Conservation (phyloP, 2,329 filamentous ascomycete genomes). For the Didymella keratinophila region DNA sequence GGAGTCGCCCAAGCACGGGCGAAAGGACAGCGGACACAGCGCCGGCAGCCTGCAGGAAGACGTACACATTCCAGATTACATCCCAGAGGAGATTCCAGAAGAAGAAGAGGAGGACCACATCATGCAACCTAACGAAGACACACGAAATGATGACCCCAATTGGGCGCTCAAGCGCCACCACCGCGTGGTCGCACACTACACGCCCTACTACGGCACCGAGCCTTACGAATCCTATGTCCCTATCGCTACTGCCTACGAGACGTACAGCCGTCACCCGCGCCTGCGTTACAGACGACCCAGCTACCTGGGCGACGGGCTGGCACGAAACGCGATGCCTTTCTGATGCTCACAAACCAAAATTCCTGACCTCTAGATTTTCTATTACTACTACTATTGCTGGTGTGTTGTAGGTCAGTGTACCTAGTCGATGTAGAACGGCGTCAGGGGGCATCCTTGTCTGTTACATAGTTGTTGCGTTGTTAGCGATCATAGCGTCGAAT, state of each 20-base stretch:
- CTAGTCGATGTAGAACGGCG: slow-evolving; percentile 9
- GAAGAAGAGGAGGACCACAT: slow-evolving; percentile 16
- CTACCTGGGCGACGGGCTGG: slow-evolving; percentile 30
- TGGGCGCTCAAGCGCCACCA: slow-evolving; percentile 36
- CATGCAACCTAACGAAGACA: slow-evolving; percentile 17
- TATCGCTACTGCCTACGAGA: slow-evolving; percentile 30
- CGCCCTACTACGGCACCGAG: slow-evolving; percentile 32
- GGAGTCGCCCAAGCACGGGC: slow-evolving; percentile 32
- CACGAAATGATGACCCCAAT: slow-evolving; percentile 35
- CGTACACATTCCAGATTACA: slow-evolving; percentile 9
- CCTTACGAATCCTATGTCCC: slow-evolving; percentile 42
- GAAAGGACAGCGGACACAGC: slow-evolving; percentile 35
- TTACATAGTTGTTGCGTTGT: slow-evolving; percentile 22
- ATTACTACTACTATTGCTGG: neutral
- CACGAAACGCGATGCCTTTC: slow-evolving; percentile 28
- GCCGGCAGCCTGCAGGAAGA: slow-evolving; percentile 22
- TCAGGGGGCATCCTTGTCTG: slow-evolving; percentile 18
- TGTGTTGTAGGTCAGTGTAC: slow-evolving; percentile 11
- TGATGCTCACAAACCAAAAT: slow-evolving; percentile 5
- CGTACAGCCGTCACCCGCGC: slow-evolving; percentile 25
- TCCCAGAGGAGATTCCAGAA: slow-evolving; percentile 25
- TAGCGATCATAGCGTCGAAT: slow-evolving; percentile 19
- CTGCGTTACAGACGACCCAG: slow-evolving; percentile 33
- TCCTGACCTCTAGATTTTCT: neutral
- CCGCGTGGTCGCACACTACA: slow-evolving; percentile 22